phyloP scores from a whole-genome alignment of 2,329 filamentous ascomycete genomes.

The Diatrype stigma region DNA sequence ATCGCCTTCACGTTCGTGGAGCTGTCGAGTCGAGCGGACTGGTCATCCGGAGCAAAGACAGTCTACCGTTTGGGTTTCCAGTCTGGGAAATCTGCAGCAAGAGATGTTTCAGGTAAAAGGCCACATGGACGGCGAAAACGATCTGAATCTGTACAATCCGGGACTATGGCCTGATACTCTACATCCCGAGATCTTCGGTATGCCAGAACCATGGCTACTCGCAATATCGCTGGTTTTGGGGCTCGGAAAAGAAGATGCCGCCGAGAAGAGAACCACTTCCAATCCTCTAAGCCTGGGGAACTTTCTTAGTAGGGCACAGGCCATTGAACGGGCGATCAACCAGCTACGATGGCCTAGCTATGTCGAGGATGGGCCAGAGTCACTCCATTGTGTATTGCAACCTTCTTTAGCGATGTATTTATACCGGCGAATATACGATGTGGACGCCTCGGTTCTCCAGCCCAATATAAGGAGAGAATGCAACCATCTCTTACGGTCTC shows the following conservation, averaged over 20 bases:
- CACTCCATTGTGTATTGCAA: conserved; percentile 21
- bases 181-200: conserved; percentile 37
- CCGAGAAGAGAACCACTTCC: conserved; percentile 11
- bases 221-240: conserved; percentile 32
- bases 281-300: conserved; percentile 20
- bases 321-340: conserved; percentile 28
- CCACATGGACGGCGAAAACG: conserved; percentile 34
- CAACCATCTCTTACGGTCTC: conserved; percentile 27
- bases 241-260: conserved; percentile 30
- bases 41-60: conserved; percentile 19
- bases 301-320: conserved; percentile 28
- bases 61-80: conserved; percentile 26
- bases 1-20: conserved; percentile 12
- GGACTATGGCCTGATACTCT: conserved; percentile 33
- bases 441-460: conserved; percentile 31
- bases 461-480: conserved; percentile 26
- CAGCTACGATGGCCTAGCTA: conserved; percentile 6
- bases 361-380: not conserved
- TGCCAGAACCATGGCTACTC: conserved; percentile 32
- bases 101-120: conserved; percentile 29
- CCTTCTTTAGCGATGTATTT: conserved; percentile 34
- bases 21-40: conserved; percentile 16
- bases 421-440: conserved; percentile 34
- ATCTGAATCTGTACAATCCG: conserved; percentile 15
- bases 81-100: conserved; percentile 26